A percentile compares a stretch with the other conserved stretches of the same genome.
phyloP scores from a whole-genome alignment of 2,329 filamentous ascomycete genomes.

The Celoporthe dispersa region DNA sequence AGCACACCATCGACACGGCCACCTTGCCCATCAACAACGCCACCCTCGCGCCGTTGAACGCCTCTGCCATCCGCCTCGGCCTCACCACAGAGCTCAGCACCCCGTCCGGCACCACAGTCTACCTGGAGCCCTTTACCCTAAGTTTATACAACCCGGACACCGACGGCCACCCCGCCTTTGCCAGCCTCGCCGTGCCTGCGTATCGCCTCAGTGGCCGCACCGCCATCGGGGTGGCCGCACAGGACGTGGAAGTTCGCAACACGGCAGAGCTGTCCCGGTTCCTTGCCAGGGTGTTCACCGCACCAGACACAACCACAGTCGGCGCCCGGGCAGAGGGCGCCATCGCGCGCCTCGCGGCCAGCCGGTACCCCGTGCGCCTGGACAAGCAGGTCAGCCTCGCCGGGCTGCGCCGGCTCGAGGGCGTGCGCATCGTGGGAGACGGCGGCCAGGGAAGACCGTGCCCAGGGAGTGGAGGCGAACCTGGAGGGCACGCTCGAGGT shows the following conservation, averaged over 20 bases:
- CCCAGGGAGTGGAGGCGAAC: conserved; percentile 45
- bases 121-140: conserved; percentile 42
- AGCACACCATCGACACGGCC: conserved; percentile 48
- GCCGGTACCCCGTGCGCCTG: conserved; percentile 44
- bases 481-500: conserved; percentile 48
- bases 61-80: conserved; percentile 41
- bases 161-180: conserved; percentile 32
- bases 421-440: conserved; percentile 39
- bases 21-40: conserved; percentile 45
- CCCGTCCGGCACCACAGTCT: conserved; percentile 42
- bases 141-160: conserved; percentile 44
- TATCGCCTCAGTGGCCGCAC: conserved; percentile 43
- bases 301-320: conserved; percentile 39
- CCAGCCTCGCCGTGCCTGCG: conserved; percentile 40
- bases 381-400: conserved; percentile 47
- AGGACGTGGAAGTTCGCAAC: conserved; percentile 43
- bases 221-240: conserved; percentile 40
- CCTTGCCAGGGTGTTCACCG: conserved; percentile 47
- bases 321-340: conserved; percentile 43
- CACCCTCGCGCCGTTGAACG: conserved; percentile 40
- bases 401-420: conserved; percentile 44
- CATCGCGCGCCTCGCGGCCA: conserved; percentile 44
- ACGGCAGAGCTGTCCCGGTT: conserved; percentile 45
- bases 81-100: conserved; percentile 44
- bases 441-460: conserved; percentile 35